Percentiles rank a stretch among this genome's conserved stretches.
phyloP scores from a whole-genome alignment of 805 yeast species.

The Blastobotrys mokoenaii region DNA sequence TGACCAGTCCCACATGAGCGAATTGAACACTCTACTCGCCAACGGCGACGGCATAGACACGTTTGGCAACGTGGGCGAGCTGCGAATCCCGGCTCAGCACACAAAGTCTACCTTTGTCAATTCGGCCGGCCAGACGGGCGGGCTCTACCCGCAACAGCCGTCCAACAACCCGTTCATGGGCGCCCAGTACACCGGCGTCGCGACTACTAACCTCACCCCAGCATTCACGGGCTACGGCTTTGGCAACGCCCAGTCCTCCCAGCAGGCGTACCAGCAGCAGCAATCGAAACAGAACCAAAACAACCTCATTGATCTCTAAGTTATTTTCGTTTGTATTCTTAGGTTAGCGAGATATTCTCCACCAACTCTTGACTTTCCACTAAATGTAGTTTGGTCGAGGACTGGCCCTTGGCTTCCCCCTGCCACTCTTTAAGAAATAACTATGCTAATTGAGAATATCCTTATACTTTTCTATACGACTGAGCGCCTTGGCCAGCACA shows the following conservation, averaged over 20 bases:
- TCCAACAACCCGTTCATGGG: conserved; percentile 50
- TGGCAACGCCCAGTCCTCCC: conserved; percentile 55
- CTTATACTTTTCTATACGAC: too few relatives aligned
- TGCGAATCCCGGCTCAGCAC: conserved; percentile 87
- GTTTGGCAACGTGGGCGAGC: conserved; percentile 78
- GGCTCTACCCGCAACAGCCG: conserved; percentile 7
- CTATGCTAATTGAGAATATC: too few relatives aligned
- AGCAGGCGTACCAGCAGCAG: conserved; percentile 15
- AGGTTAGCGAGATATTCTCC: too few relatives aligned
- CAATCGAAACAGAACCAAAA: too few relatives aligned
- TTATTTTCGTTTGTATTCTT: too few relatives aligned
- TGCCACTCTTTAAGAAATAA: too few relatives aligned
- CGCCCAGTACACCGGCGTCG: conserved; percentile 67
- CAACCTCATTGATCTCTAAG: too few relatives aligned
- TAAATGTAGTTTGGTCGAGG: too few relatives aligned
- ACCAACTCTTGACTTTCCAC: too few relatives aligned
- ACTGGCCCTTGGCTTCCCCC: too few relatives aligned
- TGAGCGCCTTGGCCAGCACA: too few relatives aligned
- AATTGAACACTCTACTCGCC: conserved; percentile 69
- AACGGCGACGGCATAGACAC: conserved; percentile 91
- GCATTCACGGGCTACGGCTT: conserved; percentile 92
- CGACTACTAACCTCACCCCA: conserved; percentile 59
- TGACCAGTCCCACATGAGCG: conserved; percentile 46
- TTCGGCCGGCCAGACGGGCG: conserved; percentile 53
- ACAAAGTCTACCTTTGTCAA: conserved; percentile 77